Percentiles rank a stretch among this genome's conserved stretches.
Evolutionary conservation across 2,329 filamentous ascomycete species (phyloP).

Genomic region (Penicillium sp.): DNA sequence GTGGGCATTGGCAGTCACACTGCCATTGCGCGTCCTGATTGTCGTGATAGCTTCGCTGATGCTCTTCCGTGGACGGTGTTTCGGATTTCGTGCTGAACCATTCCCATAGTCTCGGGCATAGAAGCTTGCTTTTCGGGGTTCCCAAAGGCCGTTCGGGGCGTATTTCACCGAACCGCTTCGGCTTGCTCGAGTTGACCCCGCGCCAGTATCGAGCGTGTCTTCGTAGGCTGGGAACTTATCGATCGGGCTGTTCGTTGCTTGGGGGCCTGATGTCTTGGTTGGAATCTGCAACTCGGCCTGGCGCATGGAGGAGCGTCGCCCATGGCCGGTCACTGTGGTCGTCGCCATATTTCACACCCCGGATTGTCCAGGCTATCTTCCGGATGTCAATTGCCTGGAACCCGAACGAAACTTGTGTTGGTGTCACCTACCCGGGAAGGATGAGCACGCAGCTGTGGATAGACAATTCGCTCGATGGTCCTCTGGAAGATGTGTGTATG

Average conservation of each 20-base stretch:
- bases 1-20: slow-evolving; percentile 86
- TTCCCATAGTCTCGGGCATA: slow-evolving; percentile 44
- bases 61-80: slow-evolving; percentile 76
- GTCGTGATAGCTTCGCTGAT: slow-evolving; percentile 81
- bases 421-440: slow-evolving; percentile 5
- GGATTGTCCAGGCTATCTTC: neutral
- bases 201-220: slow-evolving; percentile 31
- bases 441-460: neutral
- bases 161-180: slow-evolving; percentile 31
- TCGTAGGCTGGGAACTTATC: slow-evolving; percentile 47
- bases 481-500: slow-evolving; percentile 4
- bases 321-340: slow-evolving; percentile 40
- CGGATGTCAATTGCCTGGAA: slow-evolving; percentile 4
- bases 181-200: slow-evolving; percentile 26
- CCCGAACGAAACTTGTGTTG: neutral
- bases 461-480: slow-evolving; percentile 3
- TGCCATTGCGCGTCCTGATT: slow-evolving; percentile 74
- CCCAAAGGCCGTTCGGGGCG: slow-evolving; percentile 55
- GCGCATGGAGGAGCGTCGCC: slow-evolving; percentile 39
- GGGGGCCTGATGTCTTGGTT: slow-evolving; percentile 27
- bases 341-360: slow-evolving; percentile 36
- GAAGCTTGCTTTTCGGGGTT: slow-evolving; percentile 54
- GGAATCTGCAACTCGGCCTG: slow-evolving; percentile 35
- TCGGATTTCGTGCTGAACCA: slow-evolving; percentile 31
- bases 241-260: slow-evolving; percentile 34